A percentile compares a stretch with the other conserved stretches of the same genome.
phyloP scores from a whole-genome alignment of 2,329 filamentous ascomycete genomes.

The Dactylellina leptospora region DNA sequence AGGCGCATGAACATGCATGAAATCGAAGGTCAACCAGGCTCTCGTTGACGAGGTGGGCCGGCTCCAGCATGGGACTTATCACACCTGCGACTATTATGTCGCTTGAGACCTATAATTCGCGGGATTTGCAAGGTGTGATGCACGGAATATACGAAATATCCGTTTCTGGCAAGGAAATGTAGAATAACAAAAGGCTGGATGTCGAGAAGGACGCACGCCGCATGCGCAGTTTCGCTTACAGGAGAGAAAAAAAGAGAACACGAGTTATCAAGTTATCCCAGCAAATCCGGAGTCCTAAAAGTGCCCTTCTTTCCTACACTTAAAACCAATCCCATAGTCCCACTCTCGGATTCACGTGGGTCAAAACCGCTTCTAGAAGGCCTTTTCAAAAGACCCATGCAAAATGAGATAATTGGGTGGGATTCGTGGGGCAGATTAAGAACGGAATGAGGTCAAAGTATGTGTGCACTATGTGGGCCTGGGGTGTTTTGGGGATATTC shows the following conservation, averaged over 20 bases:
- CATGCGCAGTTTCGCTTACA: not conserved
- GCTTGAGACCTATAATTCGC: slow-evolving; percentile 28
- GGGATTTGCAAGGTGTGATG: slow-evolving; percentile 15
- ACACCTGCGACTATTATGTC: slow-evolving; percentile 13
- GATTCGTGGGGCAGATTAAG: slow-evolving; percentile 7
- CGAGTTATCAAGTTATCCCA: too few species aligned
- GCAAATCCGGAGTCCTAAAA: too few species aligned
- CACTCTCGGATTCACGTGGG: slow-evolving; percentile 13
- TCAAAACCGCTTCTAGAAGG: slow-evolving; percentile 25
- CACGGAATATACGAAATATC: slow-evolving; percentile 40
- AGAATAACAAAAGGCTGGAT: slow-evolving; percentile 2
- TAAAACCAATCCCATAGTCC: slow-evolving; percentile 3
- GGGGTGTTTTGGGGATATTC: too few species aligned
- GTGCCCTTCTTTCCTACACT: too few species aligned
- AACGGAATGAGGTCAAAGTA: slow-evolving; percentile 10
- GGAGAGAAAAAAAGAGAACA: slow-evolving; percentile 12
- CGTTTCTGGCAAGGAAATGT: slow-evolving; percentile 25
- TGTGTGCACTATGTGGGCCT: too few species aligned
- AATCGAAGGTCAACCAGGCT: slow-evolving; percentile 29
- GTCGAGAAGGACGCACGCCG: slow-evolving; percentile 11
- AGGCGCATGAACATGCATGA: slow-evolving; percentile 45
- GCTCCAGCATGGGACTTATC: slow-evolving; percentile 30
- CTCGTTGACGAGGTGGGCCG: slow-evolving; percentile 13
- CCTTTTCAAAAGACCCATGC: slow-evolving; percentile 19
- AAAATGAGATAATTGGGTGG: slow-evolving; percentile 47